These are phyloP conservation scores for Gypsophila paniculata DNA, from an alignment of 179 eudicot species.

Conservation along the genomic window DNA sequence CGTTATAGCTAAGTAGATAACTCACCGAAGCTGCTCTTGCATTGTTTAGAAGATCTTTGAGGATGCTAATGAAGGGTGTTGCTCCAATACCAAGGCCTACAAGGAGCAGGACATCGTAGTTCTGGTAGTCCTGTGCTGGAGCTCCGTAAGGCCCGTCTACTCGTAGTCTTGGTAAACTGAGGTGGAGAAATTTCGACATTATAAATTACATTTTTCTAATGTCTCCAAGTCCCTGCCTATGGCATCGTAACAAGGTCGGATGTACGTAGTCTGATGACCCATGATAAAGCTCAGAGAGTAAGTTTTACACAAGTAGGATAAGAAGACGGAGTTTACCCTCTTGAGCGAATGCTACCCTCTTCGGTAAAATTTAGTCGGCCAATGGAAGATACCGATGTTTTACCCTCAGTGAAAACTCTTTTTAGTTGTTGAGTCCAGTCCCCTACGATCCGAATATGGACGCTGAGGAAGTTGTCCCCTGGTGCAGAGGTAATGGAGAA, in stretches of 20 bases:
- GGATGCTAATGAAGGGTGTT: conserved; percentile 89
- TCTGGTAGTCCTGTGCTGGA: conserved; percentile 91
- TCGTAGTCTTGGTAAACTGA: conserved; percentile 70
- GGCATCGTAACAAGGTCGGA: too few species aligned
- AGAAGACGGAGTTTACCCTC: conserved; percentile 40
- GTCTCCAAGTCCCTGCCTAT: not conserved
- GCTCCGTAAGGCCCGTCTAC: conserved; percentile 99
- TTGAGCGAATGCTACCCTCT: conserved; percentile 42
- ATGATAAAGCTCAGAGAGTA: not conserved
- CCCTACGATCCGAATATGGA: conserved; percentile 74
- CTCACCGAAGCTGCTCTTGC: conserved; percentile 51
- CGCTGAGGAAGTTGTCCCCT: conserved; percentile 76
- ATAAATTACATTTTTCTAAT: not conserved
- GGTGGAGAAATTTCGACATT: conserved; percentile 11
- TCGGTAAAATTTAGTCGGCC: conserved; percentile 64
- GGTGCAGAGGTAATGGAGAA: conserved; percentile 93
- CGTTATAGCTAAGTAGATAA: not conserved
- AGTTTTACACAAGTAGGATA: not conserved
- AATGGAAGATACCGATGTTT: conserved; percentile 44
- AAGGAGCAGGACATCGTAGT: conserved; percentile 84
- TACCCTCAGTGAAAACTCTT: conserved; percentile 57
- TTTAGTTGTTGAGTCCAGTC: conserved; percentile 83
- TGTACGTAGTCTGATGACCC: too few species aligned
- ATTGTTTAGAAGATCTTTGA: conserved; percentile 73
- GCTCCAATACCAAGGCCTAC: conserved; percentile 98